Base-by-base conservation (phyloP, 2,329 filamentous ascomycete genomes). In the Alternaria conjuncta region DNA sequence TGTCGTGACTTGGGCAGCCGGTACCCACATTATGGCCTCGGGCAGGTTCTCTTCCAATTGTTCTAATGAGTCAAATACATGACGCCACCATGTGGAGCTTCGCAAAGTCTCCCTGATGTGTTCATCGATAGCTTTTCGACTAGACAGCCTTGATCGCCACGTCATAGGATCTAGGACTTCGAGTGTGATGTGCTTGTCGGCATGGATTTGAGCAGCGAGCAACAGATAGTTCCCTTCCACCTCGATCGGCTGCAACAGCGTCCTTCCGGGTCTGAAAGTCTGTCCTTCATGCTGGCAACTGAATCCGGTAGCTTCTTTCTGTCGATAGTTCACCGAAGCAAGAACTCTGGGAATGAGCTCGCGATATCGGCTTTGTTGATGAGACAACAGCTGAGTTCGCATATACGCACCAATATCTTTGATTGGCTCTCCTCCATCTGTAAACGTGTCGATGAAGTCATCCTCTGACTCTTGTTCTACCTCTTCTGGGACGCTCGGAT, bases 81-180 rank as follows among this genome's bases (percentile, higher is more conserved):
- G 15, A 3, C 30, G 46, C 56, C 54, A 58, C 62, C 62, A 62
- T 20, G 54, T 18, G 18, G 21, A 36, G 15, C 2, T 21, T 18
- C 28, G 5, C 13, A 63, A 15, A 13, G 57, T 43, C 11, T 44
- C 21, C 2, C 9, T 55, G 18, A 55, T 21, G 23, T 10, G 11
- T 7, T 47, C 20, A 44, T 55, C 46, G 3, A 63, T 44, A 4
- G 26, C n/a, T 8, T 46, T n/a, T 1, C 67, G 63, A 21, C 23
- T 30, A 9, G 21, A 12, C 11, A 6, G 4, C 2, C 43, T 57
- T n/a, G 60, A 45, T 12, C 50, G 45, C 65, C 63, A 66, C 1
- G 57, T 45, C 47, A 58, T 55, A 5, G 66, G 60, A 36, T 67
- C 60, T 15, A 71, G 9, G 21, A 66, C 53, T 45, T 44, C 12